phyloP scores from a whole-genome alignment of 1,139 yeast species.

The Yamadazyma atlantica region DNA sequence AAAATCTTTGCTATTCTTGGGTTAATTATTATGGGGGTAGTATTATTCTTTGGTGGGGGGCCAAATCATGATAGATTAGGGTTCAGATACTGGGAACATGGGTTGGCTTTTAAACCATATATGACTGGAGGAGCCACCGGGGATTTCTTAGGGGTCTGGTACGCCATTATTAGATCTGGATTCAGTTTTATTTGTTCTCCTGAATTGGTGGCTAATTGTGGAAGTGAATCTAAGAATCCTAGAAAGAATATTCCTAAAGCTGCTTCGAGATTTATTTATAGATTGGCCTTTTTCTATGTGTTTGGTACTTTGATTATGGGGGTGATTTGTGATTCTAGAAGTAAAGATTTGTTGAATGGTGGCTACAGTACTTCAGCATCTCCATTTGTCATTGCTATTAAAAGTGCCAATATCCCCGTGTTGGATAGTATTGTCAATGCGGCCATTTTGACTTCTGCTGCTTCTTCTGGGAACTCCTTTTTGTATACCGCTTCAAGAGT shows the following conservation, averaged over 20 bases:
- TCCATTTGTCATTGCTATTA: slow-evolving; percentile 50
- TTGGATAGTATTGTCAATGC: slow-evolving; percentile 70
- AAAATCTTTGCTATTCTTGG: slow-evolving; percentile 42
- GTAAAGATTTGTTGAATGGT: slow-evolving; percentile 33
- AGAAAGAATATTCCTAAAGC: slow-evolving; percentile 48
- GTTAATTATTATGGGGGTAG: slow-evolving; percentile 43
- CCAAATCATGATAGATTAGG: slow-evolving; percentile 62
- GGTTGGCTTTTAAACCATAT: slow-evolving; percentile 52
- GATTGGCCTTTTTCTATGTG: slow-evolving; percentile 49
- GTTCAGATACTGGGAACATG: slow-evolving; percentile 63
- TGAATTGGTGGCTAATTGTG: slow-evolving; percentile 38
- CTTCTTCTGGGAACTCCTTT: slow-evolving; percentile 74
- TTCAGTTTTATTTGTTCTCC: slow-evolving; percentile 44
- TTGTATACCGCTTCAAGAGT: slow-evolving; percentile 71
- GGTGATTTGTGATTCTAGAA: slow-evolving; percentile 39
- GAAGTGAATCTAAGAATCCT: slow-evolving; percentile 47
- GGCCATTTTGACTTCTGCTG: slow-evolving; percentile 63
- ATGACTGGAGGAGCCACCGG: slow-evolving; percentile 61
- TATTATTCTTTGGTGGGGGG: slow-evolving; percentile 49
- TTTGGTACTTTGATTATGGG: slow-evolving; percentile 49
- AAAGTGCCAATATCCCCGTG: slow-evolving; percentile 59
- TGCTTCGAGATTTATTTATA: slow-evolving; percentile 44
- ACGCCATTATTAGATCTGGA: slow-evolving; percentile 40
- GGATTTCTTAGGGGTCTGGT: slow-evolving; percentile 39
- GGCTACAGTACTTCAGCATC: slow-evolving; percentile 46